Evolutionary conservation across 768 basidiomycete genomes (phyloP), one percentile per base, ranked within the genome.

Genomic region (Collybia sordida): DNA sequence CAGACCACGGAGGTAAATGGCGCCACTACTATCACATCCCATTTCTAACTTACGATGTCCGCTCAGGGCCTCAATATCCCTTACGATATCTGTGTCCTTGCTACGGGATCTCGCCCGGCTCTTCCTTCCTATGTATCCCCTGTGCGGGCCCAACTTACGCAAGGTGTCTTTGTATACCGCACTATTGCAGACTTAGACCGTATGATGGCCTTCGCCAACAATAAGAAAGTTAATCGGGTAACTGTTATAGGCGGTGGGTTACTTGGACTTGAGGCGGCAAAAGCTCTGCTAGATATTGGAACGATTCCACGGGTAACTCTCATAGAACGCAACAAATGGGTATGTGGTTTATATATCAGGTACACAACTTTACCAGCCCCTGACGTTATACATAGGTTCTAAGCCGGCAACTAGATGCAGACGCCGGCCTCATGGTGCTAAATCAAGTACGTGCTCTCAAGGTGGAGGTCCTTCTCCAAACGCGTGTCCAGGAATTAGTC

Each of bases 191-290:
- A 90, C 59, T 68, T 90, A 36, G 78, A 87, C 49, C 70, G 65
- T 4, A 83, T 90, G 51, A 76, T 87, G 42, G 57, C 65, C n/a
- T 88, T 83, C 57, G 73, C 83, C 3, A 72, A 81, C 39, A 56
- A 64, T 40, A 68, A 70, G 7, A 62, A 66, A 1, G 71, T 82
- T 6, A 75, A 74, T 25, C 68, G 67, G 41, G 83, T 78, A 0
- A 72, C 77, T 1, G 77, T 88, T 2, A 73, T 90, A 12, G 88
- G 88, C 17, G 87, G 87, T 7, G 87, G 86, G 7, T 63, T 90
- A 9, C 75, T 88, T 15, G 88, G 86, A 9, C 68, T 90, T 25
- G 88, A 88, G 65, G 86, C 87, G 2, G 88, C 86, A 3, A 88
- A 89, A 59, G 87, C 86, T 0, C 72, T 80, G 6, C 79, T 80